phyloP scores from a whole-genome alignment of 305 asterid species.

The Lippia alba region DNA sequence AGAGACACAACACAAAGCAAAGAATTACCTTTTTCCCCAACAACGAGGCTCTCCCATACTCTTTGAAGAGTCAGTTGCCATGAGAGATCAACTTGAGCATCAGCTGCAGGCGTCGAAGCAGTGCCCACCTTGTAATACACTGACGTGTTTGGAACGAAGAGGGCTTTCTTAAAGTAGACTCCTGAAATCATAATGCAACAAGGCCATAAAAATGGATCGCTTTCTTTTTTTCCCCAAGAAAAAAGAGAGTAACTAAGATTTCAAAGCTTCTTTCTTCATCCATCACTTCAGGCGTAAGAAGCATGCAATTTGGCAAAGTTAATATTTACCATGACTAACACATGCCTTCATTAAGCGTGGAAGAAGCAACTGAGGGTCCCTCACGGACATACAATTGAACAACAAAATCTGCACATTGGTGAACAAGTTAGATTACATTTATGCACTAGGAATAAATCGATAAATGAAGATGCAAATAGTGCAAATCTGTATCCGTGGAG shows the following conservation, averaged over 20 bases:
- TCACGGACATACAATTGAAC: constrained; percentile 97
- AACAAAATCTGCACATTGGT: constrained; percentile 78
- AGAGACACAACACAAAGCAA: constrained; percentile 8
- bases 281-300: constrained; percentile 17
- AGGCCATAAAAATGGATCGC: constrained; percentile 5
- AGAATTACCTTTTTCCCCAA: constrained; percentile 64
- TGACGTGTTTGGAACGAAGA: constrained; percentile 92
- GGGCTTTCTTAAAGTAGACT: constrained; percentile 83
- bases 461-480: constrained; percentile 11
- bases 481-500: not conserved
- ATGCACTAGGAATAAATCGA: constrained; percentile 13
- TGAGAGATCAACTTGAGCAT: constrained; percentile 80
- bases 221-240: not conserved
- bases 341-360: constrained; percentile 79
- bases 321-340: constrained; percentile 73
- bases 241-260: constrained; percentile 13
- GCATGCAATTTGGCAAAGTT: constrained; percentile 16
- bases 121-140: constrained; percentile 86
- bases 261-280: constrained; percentile 24
- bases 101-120: constrained; percentile 51
- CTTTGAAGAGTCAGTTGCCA: constrained; percentile 93
- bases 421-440: constrained; percentile 32
- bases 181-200: constrained; percentile 59
- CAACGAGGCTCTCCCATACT: constrained; percentile 77
- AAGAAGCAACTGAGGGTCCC: constrained; percentile 94